Conservation (phyloP, 495 filamentous ascomycete species). For the Penicillium arizonense region DNA sequence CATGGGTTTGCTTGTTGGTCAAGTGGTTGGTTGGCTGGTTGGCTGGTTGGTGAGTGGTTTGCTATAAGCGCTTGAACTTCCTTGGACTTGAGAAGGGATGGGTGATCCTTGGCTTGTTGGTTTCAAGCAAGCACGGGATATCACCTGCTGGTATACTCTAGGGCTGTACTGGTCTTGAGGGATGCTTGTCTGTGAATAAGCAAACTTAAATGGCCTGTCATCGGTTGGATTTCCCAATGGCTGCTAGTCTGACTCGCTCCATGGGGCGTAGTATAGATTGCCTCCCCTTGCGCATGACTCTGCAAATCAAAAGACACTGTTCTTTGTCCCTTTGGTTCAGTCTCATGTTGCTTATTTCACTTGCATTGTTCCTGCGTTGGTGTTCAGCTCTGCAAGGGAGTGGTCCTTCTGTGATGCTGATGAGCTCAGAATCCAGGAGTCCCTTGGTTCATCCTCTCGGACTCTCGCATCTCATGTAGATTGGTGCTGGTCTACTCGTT, state of each 20-base stretch:
- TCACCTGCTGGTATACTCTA: conserved; percentile 1
- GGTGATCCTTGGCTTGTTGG: background rate
- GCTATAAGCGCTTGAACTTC: background rate
- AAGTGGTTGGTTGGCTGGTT: background rate
- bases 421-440: background rate
- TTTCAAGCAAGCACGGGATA: conserved; percentile 4
- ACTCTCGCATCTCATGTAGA: conserved; percentile 3
- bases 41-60: background rate
- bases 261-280: conserved; percentile 6
- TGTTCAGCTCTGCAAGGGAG: conserved; percentile 6
- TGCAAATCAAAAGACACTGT: background rate
- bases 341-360: conserved; percentile 9
- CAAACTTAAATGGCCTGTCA: conserved; percentile 7
- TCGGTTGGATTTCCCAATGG: conserved; percentile 6
- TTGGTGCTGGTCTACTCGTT: background rate
- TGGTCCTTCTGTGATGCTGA: background rate
- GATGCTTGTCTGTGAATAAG: background rate
- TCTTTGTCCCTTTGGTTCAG: background rate
- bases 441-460: background rate
- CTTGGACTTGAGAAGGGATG: conserved; percentile 1
- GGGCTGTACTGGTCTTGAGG: background rate
- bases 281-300: conserved; percentile 12
- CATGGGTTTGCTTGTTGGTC: background rate
- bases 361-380: background rate
- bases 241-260: conserved; percentile 11